Evolutionary conservation across 139 green algal species (phyloP), one percentile per base, ranked within the genome.

Genomic region (Volvox africanus): DNA sequence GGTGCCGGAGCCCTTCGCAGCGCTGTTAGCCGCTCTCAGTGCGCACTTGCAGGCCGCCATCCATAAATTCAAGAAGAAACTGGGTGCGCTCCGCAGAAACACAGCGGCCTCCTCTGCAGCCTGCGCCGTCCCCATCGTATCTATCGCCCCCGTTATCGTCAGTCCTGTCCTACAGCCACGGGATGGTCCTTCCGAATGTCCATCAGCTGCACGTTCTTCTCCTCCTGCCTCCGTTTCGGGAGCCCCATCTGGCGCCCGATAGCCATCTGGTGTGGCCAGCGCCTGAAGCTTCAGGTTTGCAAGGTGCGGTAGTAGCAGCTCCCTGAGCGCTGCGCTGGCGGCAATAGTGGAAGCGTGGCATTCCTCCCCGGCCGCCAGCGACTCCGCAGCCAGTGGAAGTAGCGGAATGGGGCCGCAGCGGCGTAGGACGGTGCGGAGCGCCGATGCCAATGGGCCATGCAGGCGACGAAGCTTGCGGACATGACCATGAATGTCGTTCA

Each of bases 11-110:
- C 20, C 36, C 18, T 2, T 17, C 21, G 24, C 9, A 32, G 19
- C 76, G 1, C 76, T 19, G 76, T 76, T 62, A 5, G 61, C 81
- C 17, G 81, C 81, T 62, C 73, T 20, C 55, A 78, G 61, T 33
- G 62, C 33, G 0, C 62, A 73, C 62, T 88, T 88, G 82, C 82
- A 88, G 0, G 61, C 82, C 62, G 82, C 82, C 30, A 88, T 88
- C 82, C 82, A 88, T 0, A 88, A 35, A 26, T 88, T 78, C 24
- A 88, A 14, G 62, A 88, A 78, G 30, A 88, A 62, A 26, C 82
- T 88, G 20, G 82, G 82, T 20, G 82, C 30, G 33, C 61, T 33
- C 22, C 1, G 13, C 32, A 88, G 62, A 61, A 88, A 88, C 3
- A 35, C 82, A 6, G 22, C 82, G 20, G 62, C 82, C 82, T 35